These are phyloP conservation scores for Exserohilum rostratum DNA, from an alignment of 2,329 filamentous ascomycete genomes.

Conservation along the genomic window DNA sequence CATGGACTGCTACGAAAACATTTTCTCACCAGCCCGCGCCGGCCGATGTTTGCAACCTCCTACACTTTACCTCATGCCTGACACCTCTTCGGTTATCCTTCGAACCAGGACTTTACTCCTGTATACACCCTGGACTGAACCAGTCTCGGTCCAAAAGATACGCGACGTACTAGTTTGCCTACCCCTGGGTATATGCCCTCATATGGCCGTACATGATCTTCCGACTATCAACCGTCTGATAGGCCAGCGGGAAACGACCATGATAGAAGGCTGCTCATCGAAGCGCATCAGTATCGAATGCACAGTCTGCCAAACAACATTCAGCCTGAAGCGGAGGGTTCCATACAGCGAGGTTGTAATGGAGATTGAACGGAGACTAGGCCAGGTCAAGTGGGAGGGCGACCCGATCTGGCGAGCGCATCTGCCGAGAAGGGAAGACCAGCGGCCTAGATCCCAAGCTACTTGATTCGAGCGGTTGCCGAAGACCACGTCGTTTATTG, in stretches of 20 bases:
- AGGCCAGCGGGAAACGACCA: neutral
- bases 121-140: neutral
- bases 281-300: neutral
- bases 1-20: neutral
- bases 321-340: neutral
- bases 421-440: neutral
- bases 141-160: neutral
- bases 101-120: neutral
- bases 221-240: neutral
- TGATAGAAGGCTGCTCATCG: neutral
- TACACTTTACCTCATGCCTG: neutral
- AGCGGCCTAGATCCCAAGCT: neutral
- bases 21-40: neutral
- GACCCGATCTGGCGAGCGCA: slow-evolving; percentile 4
- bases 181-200: neutral
- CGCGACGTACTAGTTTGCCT: neutral
- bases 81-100: neutral
- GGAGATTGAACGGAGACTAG: slow-evolving; percentile 1
- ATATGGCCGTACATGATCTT: neutral
- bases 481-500: neutral
- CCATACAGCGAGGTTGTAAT: neutral
- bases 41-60: neutral
- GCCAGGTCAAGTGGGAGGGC: neutral
- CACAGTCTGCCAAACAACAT: neutral
- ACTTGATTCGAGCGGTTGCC: neutral